Evolutionary conservation across 1,284 basidiomycete species (phyloP).

Genomic region (Cryptococcus neoformans): DNA sequence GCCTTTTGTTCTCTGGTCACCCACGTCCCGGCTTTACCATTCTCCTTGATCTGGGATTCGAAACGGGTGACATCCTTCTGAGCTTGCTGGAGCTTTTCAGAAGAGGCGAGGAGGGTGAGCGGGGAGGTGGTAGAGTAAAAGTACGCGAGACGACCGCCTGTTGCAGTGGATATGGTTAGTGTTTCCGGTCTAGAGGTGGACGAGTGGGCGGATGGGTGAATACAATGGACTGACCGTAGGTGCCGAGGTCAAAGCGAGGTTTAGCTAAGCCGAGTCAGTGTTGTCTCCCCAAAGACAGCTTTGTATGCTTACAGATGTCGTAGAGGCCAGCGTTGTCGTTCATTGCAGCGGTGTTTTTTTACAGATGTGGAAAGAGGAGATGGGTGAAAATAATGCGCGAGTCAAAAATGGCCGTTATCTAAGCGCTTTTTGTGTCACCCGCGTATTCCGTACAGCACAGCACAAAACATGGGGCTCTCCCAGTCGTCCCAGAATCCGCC

Average conservation of each 20-base stretch:
- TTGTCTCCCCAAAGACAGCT: neutral
- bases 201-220: neutral
- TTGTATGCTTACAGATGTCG: conserved; percentile 25
- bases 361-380: neutral
- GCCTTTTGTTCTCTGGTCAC: conserved; percentile 37
- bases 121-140: conserved; percentile 56
- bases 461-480: conserved; percentile 1
- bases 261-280: conserved; percentile 20
- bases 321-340: conserved; percentile 17
- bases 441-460: neutral
- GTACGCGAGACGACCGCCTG: conserved; percentile 53
- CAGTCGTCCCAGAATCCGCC: neutral
- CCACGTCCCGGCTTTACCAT: conserved; percentile 41
- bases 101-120: conserved; percentile 53
- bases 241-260: conserved; percentile 37
- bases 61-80: conserved; percentile 43
- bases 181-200: no score
- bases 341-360: conserved; percentile 5
- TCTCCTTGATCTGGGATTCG: conserved; percentile 43
- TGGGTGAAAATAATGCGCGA: neutral
- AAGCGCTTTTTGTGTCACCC: no score
- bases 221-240: conserved; percentile 22
- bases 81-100: conserved; percentile 41
- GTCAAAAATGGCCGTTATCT: neutral
- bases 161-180: neutral